phyloP scores from a whole-genome alignment of 495 filamentous ascomycete genomes.

The Schizothecium vesticola region DNA sequence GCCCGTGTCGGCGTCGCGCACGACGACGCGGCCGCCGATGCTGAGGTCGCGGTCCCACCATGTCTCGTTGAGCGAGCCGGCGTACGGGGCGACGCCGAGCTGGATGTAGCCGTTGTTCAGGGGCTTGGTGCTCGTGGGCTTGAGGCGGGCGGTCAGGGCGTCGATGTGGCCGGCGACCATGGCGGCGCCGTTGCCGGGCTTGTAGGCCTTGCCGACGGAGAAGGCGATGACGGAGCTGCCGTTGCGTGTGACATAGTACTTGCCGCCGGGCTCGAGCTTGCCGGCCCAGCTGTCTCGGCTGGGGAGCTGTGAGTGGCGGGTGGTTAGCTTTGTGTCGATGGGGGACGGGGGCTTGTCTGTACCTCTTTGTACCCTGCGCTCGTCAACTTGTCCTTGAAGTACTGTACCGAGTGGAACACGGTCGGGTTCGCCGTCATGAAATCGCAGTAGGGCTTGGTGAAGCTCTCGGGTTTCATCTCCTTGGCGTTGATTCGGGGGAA shows the following conservation, averaged over 20 bases:
- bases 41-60: conserved; percentile 96
- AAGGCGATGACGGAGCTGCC: conserved; percentile 86
- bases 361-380: conserved; percentile 65
- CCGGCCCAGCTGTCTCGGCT: conserved; percentile 72
- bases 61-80: conserved; percentile 74
- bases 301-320: conserved; percentile 48
- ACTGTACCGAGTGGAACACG: conserved; percentile 78
- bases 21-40: conserved; percentile 81
- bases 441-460: conserved; percentile 77
- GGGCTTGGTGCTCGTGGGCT: conserved; percentile 79
- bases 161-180: conserved; percentile 88
- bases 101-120: conserved; percentile 80
- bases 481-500: conserved; percentile 27
- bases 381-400: conserved; percentile 66
- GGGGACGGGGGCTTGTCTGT: conserved; percentile 5
- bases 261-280: conserved; percentile 72
- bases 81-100: conserved; percentile 88
- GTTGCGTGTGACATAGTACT: conserved; percentile 85
- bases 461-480: conserved; percentile 51
- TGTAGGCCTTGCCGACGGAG: conserved; percentile 71
- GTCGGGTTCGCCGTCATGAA: conserved; percentile 90
- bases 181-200: conserved; percentile 76
- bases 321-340: not conserved
- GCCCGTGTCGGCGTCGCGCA: conserved; percentile 63
- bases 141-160: conserved; percentile 79